A percentile compares a stretch with the other conserved stretches of the same genome.
Conservation (phyloP, 306 rosid species). For the Clitoria ternatea region DNA sequence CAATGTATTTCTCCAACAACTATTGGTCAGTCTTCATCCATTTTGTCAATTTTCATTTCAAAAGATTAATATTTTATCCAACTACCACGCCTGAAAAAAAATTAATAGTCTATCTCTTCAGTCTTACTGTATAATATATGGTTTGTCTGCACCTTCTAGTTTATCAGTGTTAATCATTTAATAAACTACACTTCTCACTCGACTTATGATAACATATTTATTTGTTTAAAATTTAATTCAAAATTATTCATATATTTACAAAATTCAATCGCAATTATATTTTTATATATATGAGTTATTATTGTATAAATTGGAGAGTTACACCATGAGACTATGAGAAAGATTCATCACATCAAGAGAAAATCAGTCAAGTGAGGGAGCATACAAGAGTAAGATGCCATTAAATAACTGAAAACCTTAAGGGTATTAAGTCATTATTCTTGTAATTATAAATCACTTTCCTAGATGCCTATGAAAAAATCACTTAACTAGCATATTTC, state of each 20-base stretch:
- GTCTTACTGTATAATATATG: background rate
- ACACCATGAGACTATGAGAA: no score
- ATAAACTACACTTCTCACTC: background rate
- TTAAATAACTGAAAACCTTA: no score
- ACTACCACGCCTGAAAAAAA: background rate
- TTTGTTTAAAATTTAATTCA: no score
- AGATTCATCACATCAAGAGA: no score
- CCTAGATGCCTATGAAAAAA: no score
- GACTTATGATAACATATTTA: background rate
- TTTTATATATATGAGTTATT: background rate
- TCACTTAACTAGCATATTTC: no score
- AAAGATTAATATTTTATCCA: background rate
- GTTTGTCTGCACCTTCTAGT: background rate
- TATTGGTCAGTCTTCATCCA: background rate
- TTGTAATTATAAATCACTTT: no score
- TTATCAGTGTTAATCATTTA: background rate
- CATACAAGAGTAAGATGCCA: no score
- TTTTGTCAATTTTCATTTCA: background rate
- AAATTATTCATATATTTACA: background rate
- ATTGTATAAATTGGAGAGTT: no score
- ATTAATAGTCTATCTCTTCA: background rate
- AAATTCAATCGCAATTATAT: background rate
- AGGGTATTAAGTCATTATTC: no score
- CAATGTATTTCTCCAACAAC: slow-evolving; percentile 3
- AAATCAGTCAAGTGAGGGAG: no score